Evolutionary conservation across 2,329 filamentous ascomycete genomes (phyloP), one percentile per base, ranked within the genome.

Genomic region (Coniella lustricola): DNA sequence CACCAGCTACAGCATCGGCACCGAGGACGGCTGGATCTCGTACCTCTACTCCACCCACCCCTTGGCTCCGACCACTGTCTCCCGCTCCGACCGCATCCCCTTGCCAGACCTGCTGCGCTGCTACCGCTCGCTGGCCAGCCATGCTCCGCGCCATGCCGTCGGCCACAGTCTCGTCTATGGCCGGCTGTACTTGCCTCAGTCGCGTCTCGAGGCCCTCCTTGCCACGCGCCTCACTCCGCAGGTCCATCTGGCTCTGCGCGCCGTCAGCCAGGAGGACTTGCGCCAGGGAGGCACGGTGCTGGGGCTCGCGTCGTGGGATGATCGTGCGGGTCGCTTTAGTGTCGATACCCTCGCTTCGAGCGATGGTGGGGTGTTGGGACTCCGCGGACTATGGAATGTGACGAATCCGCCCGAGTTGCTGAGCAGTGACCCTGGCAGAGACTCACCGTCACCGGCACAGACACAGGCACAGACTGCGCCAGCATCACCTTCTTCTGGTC

Each of bases 11-110:
- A 94, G 85, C 36, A 79, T 94, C 14, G 93, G 91, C 51, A 77
- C 95, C 32, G 90, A 98, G 44, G 91, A 97, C 69, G 93, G 93
- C 64, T 95, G 90, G n/a, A 79, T 98, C 49, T 95, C 90, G 13
- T 98, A 97, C 68, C 80, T 98, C 46, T 97, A 95, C 72, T 94
- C 90, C 42, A 95, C 89, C 3, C 75, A 93, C 8, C 83, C 89
- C 12, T 76, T 97, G 49, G 70, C 74, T 34, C 74, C 83, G 44
- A 70, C 79, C 70, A 55, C 89, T 74, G 66, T 74, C 10, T 80
- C 76, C 10, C 79, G 81, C 66, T 95, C 88, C 58, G 82, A 84
- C 41, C 72, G 78, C 18, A 84, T 96, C 33, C 82, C 89, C 13
- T 72, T 98, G 9, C 84, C 84, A 29, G 77, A 84, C 56, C 77